Conservation (phyloP, 139 green algal genomes). For the Dunaliella sp. region DNA sequence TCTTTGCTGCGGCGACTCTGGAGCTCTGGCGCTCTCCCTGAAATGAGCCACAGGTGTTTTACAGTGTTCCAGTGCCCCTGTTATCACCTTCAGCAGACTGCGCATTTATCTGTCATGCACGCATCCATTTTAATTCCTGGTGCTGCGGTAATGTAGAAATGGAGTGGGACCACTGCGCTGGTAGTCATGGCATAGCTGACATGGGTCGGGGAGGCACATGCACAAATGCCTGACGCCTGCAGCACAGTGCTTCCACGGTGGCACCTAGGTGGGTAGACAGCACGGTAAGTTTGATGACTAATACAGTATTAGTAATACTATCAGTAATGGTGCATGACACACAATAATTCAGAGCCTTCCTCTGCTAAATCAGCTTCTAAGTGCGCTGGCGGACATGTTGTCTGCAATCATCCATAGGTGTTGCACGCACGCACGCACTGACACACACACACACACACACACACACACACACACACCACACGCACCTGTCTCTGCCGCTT, state of each 20-base stretch:
- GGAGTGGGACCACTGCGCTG: background rate
- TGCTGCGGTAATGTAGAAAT: background rate
- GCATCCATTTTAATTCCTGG: background rate
- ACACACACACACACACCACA: background rate
- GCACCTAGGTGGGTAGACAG: too few species aligned
- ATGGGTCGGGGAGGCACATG: background rate
- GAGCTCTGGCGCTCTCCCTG: background rate
- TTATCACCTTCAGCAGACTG: too few species aligned
- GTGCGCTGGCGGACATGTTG: background rate
- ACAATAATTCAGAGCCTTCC: background rate
- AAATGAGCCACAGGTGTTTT: background rate
- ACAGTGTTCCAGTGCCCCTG: background rate
- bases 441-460: background rate
- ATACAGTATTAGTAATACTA: too few species aligned
- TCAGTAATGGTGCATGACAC: background rate
- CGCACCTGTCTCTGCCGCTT: background rate
- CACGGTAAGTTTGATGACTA: too few species aligned
- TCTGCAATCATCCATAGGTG: background rate
- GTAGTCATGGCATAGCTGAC: background rate
- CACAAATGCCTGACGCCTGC: too few species aligned
- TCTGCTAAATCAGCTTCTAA: background rate
- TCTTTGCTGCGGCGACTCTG: background rate
- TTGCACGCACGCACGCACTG: background rate
- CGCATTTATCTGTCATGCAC: too few species aligned
- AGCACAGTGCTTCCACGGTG: too few species aligned